Conservation (phyloP, 2,329 filamentous ascomycete species). For the Pseudonectria foliicola region DNA sequence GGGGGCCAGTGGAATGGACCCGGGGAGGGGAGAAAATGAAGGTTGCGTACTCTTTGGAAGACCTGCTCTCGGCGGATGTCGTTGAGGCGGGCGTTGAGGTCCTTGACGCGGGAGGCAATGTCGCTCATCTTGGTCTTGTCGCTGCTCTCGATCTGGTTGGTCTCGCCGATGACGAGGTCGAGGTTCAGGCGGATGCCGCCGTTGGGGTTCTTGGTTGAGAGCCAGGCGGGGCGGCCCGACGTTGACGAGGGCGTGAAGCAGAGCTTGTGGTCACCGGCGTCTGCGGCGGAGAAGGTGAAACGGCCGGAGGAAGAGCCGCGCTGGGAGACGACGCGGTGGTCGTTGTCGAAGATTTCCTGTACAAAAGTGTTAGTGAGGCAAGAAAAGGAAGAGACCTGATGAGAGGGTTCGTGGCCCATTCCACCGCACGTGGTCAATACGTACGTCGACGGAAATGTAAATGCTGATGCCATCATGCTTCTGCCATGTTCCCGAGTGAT, state of each 20-base stretch:
- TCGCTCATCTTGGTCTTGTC: conserved; percentile 92
- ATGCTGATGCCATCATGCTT: conserved; percentile 72
- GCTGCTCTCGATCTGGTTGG: conserved; percentile 83
- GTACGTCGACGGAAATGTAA: conserved; percentile 81
- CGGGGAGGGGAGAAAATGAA: too few species aligned
- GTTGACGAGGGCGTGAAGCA: conserved; percentile 85
- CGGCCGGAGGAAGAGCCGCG: conserved; percentile 67
- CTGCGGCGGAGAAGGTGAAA: conserved; percentile 93
- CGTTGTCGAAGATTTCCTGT: conserved; percentile 89
- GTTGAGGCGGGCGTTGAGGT: conserved; percentile 77
- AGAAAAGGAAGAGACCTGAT: background rate
- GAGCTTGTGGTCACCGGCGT: conserved; percentile 90
- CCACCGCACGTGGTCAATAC: conserved; percentile 16
- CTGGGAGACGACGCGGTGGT: conserved; percentile 92
- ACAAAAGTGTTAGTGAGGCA: conserved; percentile 6
- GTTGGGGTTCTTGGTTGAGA: conserved; percentile 55
- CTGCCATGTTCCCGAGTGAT: conserved; percentile 58
- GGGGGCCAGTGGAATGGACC: too few species aligned
- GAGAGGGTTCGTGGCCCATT: background rate
- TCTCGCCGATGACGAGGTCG: conserved; percentile 91
- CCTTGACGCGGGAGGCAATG: conserved; percentile 79
- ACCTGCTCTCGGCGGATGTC: conserved; percentile 93
- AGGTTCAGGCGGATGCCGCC: conserved; percentile 78
- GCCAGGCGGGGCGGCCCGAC: conserved; percentile 63
- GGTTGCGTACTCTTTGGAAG: conserved; percentile 71